These are phyloP conservation scores for Silene uniflora DNA, from an alignment of 148 eudicot species.

Conservation along the genomic window DNA sequence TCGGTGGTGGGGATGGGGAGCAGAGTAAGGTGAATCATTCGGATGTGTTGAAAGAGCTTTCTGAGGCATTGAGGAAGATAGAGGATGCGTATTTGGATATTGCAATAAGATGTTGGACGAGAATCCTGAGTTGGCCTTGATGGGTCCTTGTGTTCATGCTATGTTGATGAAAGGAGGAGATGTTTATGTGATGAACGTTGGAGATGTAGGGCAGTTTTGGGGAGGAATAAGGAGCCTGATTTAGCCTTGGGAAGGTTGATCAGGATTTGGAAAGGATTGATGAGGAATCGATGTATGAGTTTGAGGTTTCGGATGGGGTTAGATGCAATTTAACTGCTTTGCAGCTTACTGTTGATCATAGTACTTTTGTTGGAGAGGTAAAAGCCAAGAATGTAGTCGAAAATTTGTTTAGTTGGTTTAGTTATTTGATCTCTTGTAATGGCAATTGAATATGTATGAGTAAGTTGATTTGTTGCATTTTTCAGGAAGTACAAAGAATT, in stretches of 20 bases:
- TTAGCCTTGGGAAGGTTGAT: constrained; percentile 51
- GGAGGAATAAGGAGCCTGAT: constrained; percentile 65
- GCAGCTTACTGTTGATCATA: constrained; percentile 80
- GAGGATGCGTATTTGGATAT: too few species aligned
- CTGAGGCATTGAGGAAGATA: too few species aligned
- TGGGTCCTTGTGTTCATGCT: constrained; percentile 99
- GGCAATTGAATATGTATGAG: background rate
- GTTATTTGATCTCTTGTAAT: too few species aligned
- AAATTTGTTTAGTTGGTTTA: too few species aligned
- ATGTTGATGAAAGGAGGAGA: too few species aligned
- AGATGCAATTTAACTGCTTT: too few species aligned
- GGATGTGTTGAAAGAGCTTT: too few species aligned
- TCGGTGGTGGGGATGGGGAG: background rate
- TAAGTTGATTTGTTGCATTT: constrained; percentile 15
- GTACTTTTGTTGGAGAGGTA: constrained; percentile 82
- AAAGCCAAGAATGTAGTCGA: too few species aligned
- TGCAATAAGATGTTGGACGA: constrained; percentile 76
- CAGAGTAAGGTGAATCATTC: too few species aligned
- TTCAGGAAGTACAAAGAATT: too few species aligned
- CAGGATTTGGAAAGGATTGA: too few species aligned
- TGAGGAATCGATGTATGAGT: constrained; percentile 79
- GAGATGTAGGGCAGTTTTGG: constrained; percentile 87
- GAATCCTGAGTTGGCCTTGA: constrained; percentile 88
- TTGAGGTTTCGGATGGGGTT: constrained; percentile 62
- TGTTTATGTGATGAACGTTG: too few species aligned